Base-by-base conservation (phyloP, 2,329 filamentous ascomycete genomes). In the Zymoseptoria tritici region DNA sequence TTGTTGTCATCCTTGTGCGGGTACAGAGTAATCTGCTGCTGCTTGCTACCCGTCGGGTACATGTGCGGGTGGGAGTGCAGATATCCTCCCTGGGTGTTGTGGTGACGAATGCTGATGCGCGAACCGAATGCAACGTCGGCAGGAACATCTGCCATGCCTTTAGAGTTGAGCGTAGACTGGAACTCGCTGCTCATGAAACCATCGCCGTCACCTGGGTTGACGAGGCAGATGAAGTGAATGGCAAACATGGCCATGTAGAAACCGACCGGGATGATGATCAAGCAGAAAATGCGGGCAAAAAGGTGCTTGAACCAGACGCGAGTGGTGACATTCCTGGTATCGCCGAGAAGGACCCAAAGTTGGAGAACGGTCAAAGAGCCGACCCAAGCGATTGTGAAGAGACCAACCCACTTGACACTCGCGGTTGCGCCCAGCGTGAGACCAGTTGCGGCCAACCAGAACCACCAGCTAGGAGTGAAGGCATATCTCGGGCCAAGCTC, bases 171-270 rank as follows among this genome's bases (percentile, higher is more conserved):
- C 2, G 94, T 97, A 31, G 94, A 89, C 78, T 99, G 94, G 80
- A 99, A 99, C 73, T 99, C 94, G 58, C 93, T 96, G 72, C 92
- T 97, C 94, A 99, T 99, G 81, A 99, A 99, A 58, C 94, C 94
- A 75, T 99, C 94, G 57, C 94, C 94, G 56, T 99, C 94, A 61
- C 94, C 94, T 26, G 94, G 94, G 77, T 99, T 99, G 61, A 88
- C 84, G 50, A 99, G 83, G 80, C 90, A 95, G 67, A 92, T 68
- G 77, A 99, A 99, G 80, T 99, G 94, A 70, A 99, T 95, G 57
- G 85, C 92, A 71, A 99, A 99, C 90, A 97, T 96, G 71, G 85
- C 87, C 81, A 97, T 87, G 79, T 99, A 99, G 78, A 99, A 96
- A 42, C 85, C 86, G 24, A 89, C 67, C 6, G 94, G 94, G 66